Evolutionary conservation across 129 eudicot genomes (phyloP).

Genomic region (Helianthus tuberosus): DNA sequence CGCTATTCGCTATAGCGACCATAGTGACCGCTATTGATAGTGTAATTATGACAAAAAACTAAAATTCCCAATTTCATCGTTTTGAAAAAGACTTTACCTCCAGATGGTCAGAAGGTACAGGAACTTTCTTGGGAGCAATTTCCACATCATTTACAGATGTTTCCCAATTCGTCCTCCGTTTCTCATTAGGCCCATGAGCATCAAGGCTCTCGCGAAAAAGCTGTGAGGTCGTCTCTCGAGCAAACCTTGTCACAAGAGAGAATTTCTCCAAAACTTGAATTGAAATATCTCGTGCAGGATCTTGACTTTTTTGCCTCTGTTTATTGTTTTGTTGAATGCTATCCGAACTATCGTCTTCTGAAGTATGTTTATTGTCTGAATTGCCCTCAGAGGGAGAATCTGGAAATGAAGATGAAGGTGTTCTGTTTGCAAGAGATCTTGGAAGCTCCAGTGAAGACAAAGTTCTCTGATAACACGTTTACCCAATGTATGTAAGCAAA

Average conservation of each 20-base stretch:
- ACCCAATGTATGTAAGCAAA: background rate
- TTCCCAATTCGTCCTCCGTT: slow-evolving; percentile 48
- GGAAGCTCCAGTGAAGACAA: slow-evolving; percentile 95
- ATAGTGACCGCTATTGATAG: too few species aligned
- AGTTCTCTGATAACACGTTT: slow-evolving; percentile 63
- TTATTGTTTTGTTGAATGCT: slow-evolving; percentile 48
- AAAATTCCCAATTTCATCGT: background rate
- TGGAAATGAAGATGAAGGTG: slow-evolving; percentile 48
- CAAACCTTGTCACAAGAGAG: slow-evolving; percentile 95
- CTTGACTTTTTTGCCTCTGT: slow-evolving; percentile 67
- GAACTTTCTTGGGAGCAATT: slow-evolving; percentile 44
- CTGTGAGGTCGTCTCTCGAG: slow-evolving; percentile 97
- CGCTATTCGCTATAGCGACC: too few species aligned
- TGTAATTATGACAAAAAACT: background rate
- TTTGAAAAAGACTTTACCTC: slow-evolving; percentile 52
- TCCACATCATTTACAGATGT: slow-evolving; percentile 36
- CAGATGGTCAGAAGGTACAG: slow-evolving; percentile 73
- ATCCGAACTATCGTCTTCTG: slow-evolving; percentile 40
- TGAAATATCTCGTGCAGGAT: slow-evolving; percentile 92
- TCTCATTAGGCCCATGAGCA: slow-evolving; percentile 52
- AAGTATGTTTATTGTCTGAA: slow-evolving; percentile 37
- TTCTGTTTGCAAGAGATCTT: slow-evolving; percentile 64
- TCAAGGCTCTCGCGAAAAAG: slow-evolving; percentile 81
- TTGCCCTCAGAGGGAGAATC: slow-evolving; percentile 45
- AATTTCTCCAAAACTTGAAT: slow-evolving; percentile 89